Conservation (phyloP, 345 rosid genomes). For the Pugionium dolabratum region DNA sequence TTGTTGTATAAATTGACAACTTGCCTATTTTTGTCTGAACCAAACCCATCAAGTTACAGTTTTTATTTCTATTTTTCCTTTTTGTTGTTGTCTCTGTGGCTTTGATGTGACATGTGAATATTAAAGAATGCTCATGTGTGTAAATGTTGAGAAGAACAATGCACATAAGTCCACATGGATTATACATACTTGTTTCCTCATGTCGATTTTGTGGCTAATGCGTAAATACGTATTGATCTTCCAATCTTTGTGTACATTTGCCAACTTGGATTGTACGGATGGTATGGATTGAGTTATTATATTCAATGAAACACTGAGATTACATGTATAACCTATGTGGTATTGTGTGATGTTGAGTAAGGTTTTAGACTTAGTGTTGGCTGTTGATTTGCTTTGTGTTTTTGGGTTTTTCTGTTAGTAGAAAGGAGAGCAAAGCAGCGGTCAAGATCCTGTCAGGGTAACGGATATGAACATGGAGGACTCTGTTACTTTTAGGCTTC, state of each 20-base stretch:
- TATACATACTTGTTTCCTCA: no score
- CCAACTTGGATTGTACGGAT: neutral
- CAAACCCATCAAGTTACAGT: constrained; percentile 30
- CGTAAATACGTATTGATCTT: no score
- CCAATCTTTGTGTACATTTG: no score
- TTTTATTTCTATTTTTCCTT: neutral
- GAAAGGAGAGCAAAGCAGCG: constrained; percentile 59
- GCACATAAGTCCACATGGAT: no score
- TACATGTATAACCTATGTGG: constrained; percentile 14
- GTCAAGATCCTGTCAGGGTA: constrained; percentile 40
- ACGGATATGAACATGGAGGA: constrained; percentile 63
- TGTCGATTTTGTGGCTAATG: no score
- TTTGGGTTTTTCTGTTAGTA: constrained; percentile 24
- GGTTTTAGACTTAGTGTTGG: neutral
- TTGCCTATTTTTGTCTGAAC: constrained; percentile 25
- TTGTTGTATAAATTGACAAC: constrained; percentile 20
- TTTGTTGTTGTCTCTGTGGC: neutral
- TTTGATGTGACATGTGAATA: constrained; percentile 1
- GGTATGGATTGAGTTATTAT: constrained; percentile 8
- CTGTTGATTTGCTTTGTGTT: constrained; percentile 4
- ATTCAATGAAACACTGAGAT: neutral
- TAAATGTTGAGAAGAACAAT: no score
- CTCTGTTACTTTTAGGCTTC: constrained; percentile 62
- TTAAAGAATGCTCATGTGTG: neutral
- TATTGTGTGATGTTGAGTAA: constrained; percentile 9